These are phyloP conservation scores for Trichocladium uniseriatum DNA, from an alignment of 495 filamentous ascomycete species.

Conservation along the genomic window DNA sequence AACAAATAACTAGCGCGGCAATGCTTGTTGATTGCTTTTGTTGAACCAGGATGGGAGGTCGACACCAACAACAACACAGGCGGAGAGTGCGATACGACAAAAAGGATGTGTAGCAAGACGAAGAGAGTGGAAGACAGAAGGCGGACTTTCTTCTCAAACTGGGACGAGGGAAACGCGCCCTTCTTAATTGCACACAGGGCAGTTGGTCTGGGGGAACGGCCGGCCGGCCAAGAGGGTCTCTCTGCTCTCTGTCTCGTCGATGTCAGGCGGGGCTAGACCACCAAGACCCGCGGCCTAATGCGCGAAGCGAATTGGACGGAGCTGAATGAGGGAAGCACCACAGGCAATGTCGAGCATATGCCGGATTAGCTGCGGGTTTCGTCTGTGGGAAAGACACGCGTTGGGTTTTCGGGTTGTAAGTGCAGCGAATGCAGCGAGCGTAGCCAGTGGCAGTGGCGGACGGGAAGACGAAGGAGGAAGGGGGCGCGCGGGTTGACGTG, in stretches of 20 bases:
- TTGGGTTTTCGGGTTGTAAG: constrained; percentile 18
- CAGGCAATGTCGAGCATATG: constrained; percentile 4
- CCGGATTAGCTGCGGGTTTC: constrained; percentile 5
- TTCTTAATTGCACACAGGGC: constrained; percentile 23
- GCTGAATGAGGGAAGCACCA: neutral
- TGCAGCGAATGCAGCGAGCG: constrained; percentile 16
- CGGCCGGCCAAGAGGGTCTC: constrained; percentile 17
- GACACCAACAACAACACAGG: neutral
- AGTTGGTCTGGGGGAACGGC: constrained; percentile 15
- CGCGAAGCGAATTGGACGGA: constrained; percentile 1
- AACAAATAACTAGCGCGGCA: neutral
- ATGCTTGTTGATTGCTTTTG: constrained; percentile 1
- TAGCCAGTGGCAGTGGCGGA: constrained; percentile 24
- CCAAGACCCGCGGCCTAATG: constrained; percentile 10
- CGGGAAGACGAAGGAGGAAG: neutral
- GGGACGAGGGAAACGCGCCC: constrained; percentile 17
- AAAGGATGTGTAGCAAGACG: neutral
- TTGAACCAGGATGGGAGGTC: too few species aligned
- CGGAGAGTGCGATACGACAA: neutral
- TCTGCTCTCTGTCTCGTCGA: neutral
- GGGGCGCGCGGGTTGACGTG: neutral
- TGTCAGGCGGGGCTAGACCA: neutral
- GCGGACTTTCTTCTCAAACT: constrained; percentile 8
- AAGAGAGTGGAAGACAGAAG: constrained; percentile 7
- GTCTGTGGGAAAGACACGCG: constrained; percentile 14